Percentiles rank a stretch among this genome's conserved stretches.
phyloP scores from a whole-genome alignment of 2,329 filamentous ascomycete species.

The Davidsoniella virescens region DNA sequence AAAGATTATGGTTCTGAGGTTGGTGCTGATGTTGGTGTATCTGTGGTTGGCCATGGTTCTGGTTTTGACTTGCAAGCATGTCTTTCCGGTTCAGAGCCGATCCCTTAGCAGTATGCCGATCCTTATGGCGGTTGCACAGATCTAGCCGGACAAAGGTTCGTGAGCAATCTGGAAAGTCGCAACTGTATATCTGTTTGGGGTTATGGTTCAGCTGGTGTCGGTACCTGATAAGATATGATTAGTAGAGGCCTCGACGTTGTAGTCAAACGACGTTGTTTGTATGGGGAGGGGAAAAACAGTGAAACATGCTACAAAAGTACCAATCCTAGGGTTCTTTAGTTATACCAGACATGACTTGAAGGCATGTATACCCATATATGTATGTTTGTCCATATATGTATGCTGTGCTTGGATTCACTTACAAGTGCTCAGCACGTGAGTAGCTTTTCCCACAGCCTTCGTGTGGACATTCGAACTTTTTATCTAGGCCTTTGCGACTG shows the following conservation, averaged over 20 bases:
- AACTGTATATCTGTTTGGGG: conserved; percentile 87
- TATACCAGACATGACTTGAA: no score
- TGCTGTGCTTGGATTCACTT: conserved; percentile 22
- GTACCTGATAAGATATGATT: conserved; percentile 31
- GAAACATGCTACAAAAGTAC: not conserved
- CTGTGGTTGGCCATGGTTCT: conserved; percentile 15
- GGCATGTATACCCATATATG: no score
- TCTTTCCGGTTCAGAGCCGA: conserved; percentile 63
- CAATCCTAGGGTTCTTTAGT: no score
- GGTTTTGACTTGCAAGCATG: conserved; percentile 18
- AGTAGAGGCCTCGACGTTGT: no score
- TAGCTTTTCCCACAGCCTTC: conserved; percentile 91
- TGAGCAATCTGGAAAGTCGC: conserved; percentile 80
- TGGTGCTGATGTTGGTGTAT: conserved; percentile 30
- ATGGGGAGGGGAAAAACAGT: not conserved
- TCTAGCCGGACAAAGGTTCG: conserved; percentile 88
- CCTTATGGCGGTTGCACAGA: conserved; percentile 69
- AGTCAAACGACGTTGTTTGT: not conserved
- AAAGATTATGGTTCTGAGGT: not conserved
- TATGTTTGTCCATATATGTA: no score
- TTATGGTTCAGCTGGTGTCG: conserved; percentile 92
- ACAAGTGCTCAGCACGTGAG: conserved; percentile 89
- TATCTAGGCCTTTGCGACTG: conserved; percentile 64
- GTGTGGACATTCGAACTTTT: conserved; percentile 69
- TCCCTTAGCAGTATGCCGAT: conserved; percentile 64